These are phyloP conservation scores for Corchorus capsularis DNA, from an alignment of 345 rosid genomes.

Conservation along the genomic window DNA sequence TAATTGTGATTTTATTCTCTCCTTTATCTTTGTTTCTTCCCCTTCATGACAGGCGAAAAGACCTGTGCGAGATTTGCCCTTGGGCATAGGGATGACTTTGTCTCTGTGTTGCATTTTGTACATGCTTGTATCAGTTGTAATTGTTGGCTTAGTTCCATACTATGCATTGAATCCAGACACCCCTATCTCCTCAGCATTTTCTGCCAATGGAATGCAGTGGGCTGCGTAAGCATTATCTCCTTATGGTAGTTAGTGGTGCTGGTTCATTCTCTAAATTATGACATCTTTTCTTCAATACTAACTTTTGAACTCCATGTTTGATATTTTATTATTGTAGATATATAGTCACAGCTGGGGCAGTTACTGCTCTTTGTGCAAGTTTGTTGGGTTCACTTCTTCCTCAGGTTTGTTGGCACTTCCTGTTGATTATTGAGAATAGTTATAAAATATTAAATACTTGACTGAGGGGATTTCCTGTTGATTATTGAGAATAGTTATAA, in stretches of 20 bases:
- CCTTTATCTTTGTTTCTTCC: background rate
- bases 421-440: constrained; percentile 3
- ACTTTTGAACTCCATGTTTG: constrained; percentile 1
- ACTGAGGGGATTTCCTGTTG: background rate
- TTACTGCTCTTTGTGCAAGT: constrained; percentile 70
- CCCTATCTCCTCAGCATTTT: constrained; percentile 75
- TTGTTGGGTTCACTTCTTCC: constrained; percentile 72
- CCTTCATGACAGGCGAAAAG: constrained; percentile 47
- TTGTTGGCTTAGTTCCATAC: constrained; percentile 74
- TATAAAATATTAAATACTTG: background rate
- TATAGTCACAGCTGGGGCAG: constrained; percentile 59
- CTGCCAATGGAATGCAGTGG: constrained; percentile 75
- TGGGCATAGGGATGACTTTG: constrained; percentile 67
- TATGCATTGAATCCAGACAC: constrained; percentile 61
- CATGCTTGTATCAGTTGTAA: constrained; percentile 67
- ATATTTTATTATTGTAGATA: constrained; percentile 40
- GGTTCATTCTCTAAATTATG: background rate
- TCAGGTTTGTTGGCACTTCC: constrained; percentile 39
- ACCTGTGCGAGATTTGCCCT: constrained; percentile 66
- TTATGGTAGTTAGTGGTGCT: background rate
- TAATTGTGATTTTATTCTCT: background rate
- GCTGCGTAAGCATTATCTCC: constrained; percentile 53
- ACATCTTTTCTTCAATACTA: background rate
- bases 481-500: constrained; percentile 6
- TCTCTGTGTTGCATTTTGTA: constrained; percentile 60